Evolutionary conservation across 2,329 filamentous ascomycete species (phyloP).

Genomic region (Colletotrichum graminicola): DNA sequence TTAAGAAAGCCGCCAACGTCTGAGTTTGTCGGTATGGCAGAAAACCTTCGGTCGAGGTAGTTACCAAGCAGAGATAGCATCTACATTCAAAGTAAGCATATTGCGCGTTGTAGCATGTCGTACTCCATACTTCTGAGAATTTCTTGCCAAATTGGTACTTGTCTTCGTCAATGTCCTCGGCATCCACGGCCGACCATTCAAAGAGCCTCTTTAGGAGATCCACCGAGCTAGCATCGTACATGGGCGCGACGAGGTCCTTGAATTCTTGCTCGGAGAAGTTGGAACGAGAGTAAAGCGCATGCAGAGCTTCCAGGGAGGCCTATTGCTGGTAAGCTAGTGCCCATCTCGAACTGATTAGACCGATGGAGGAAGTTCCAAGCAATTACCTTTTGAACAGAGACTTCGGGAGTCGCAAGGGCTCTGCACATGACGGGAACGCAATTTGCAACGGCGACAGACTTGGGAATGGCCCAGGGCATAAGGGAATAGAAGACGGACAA

Average conservation of each 20-base stretch:
- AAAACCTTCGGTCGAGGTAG: constrained; percentile 83
- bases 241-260: constrained; percentile 79
- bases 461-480: constrained; percentile 89
- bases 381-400: constrained; percentile 78
- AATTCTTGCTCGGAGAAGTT: constrained; percentile 85
- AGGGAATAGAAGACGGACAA: constrained; percentile 82
- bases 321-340: constrained; percentile 52
- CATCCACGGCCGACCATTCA: constrained; percentile 82
- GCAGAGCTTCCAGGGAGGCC: constrained; percentile 86
- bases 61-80: constrained; percentile 87
- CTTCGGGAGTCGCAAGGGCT: constrained; percentile 76
- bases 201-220: constrained; percentile 80
- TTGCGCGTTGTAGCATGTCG: too few relatives aligned
- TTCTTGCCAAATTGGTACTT: constrained; percentile 95
- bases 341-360: background rate
- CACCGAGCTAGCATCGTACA: constrained; percentile 80
- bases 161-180: constrained; percentile 87
- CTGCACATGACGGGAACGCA: constrained; percentile 79
- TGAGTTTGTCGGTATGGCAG: constrained; percentile 70
- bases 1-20: constrained; percentile 83
- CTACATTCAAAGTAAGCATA: constrained; percentile 55
- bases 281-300: constrained; percentile 81
- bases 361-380: constrained; percentile 2
- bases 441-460: constrained; percentile 78
- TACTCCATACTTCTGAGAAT: constrained; percentile 78